Evolutionary conservation across 768 basidiomycete species (phyloP), one percentile per base, ranked within the genome.

Genomic region (Saitozyma sp.): DNA sequence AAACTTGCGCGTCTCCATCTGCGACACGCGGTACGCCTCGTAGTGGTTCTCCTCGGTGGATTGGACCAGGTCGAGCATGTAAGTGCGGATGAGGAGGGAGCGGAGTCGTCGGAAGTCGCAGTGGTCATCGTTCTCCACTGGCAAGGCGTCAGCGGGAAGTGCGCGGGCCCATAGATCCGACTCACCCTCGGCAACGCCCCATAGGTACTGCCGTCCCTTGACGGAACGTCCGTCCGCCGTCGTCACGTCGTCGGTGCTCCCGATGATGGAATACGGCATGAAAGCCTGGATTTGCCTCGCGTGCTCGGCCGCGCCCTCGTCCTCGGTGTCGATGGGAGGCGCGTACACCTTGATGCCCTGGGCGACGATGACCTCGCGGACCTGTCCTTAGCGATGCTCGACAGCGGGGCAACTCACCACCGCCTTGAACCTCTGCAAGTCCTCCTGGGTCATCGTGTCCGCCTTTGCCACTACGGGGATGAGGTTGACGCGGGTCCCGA

Each of bases 1-100:
- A 69, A 93, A 95, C 82, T 98, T 98, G 81, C 96, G 89, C 8
- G 96, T 97, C 85, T 99, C 96, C 96, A 99, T 98, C 83, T 98
- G 96, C 69, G 91, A 86, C 74, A 95, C 91, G 64, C 96, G 86
- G 84, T 99, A 99, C 79, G 91, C 90, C 84, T 99, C 96, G 80
- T 98, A 99, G 81, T 98, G 95, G 20, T 84, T 82, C 69, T 99
- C 96, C 80, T 98, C 95, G 11, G 91, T 93, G 0, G 92, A 94
- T 39, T 89, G 89, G 81, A 97, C 96, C 59, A 98, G 85, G 80
- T 99, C 96, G 61, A 98, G 84, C 96, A 99, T 98, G 84, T 97
- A 91, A 13, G 94, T 96, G 71, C 96, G 88, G 81, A 98, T 95
- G 51, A 98, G 84, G 48, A 98, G 84, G 10, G 92, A 92, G 58